Base-by-base conservation (phyloP, 148 eudicot species). In the Limonium bicolor region DNA sequence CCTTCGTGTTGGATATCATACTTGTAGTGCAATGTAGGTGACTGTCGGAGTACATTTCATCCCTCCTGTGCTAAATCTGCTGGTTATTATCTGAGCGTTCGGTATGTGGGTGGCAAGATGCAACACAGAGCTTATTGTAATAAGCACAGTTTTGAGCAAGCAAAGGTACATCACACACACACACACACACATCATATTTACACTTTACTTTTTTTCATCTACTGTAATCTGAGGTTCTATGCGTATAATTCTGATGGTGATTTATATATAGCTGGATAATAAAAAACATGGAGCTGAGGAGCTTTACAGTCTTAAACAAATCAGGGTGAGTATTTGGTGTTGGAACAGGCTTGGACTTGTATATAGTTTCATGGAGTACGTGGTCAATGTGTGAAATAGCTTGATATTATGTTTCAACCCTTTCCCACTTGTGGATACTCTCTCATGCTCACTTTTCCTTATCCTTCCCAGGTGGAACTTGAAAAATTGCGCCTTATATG, bases 401-500 rank as follows among this genome's bases (percentile, higher is more conserved):
- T n/a, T n/a, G n/a, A n/a, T n/a, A n/a, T n/a, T n/a, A n/a, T n/a
- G n/a, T n/a, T n/a, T n/a, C n/a, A n/a, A n/a, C n/a, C n/a, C n/a
- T n/a, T n/a, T n/a, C n/a, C n/a, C n/a, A n/a, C n/a, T n/a, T n/a
- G n/a, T n/a, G n/a, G n/a, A n/a, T n/a, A n/a, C n/a, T n/a, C n/a
- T n/a, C n/a, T n/a, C n/a, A n/a, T n/a, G n/a, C n/a, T n/a, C n/a
- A n/a, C n/a, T 41, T 8, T 36, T n/a, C 18, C 22, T 11, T 15
- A 3, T 27, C 8, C 36, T 25, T 53, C 59, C 18, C 71, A 90
- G 99, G 99, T 90, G 56, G 95, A 90, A 70, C 62, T 90, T 57
- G 99, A 90, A 78, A 75, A 83, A 36, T 56, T 90, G 35, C 87
- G 99, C 9, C 95, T 90, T 53, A 68, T 90, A 27, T 90, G 99